Evolutionary conservation across 345 rosid species (phyloP).

Genomic region (Rhodamnia rubescens): DNA sequence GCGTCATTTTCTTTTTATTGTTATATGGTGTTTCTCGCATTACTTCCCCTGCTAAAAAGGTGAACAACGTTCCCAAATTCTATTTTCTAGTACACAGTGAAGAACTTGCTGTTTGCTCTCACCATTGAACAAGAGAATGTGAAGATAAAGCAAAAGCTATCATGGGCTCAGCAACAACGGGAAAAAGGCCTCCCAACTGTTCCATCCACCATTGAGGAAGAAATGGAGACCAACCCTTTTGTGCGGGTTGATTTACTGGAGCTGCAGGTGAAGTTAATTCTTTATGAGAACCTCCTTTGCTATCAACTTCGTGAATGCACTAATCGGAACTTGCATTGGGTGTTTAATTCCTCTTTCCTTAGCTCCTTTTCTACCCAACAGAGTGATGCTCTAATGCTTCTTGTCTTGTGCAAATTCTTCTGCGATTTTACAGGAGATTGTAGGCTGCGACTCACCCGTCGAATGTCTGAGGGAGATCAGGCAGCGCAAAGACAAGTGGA

Average conservation of each 20-base stretch:
- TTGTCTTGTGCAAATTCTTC: not conserved
- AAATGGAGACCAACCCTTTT: conserved; percentile 76
- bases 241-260: conserved; percentile 66
- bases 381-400: not conserved
- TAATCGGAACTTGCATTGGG: not conserved
- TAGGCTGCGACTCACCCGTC: conserved; percentile 48
- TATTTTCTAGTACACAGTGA: conserved; percentile 66
- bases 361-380: not conserved
- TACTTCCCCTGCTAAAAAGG: not conserved
- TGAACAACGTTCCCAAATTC: not conserved
- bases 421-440: conserved; percentile 28
- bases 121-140: conserved; percentile 69
- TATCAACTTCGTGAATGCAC: not conserved
- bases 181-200: conserved; percentile 64
- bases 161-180: conserved; percentile 74
- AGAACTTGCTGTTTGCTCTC: conserved; percentile 79
- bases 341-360: not conserved
- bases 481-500: conserved; percentile 68
- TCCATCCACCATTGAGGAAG: conserved; percentile 86
- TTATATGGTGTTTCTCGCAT: not conserved
- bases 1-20: not conserved
- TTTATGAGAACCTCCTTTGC: not conserved
- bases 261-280: conserved; percentile 27
- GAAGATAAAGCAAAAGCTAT: conserved; percentile 55
- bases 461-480: conserved; percentile 59